Base-by-base conservation (phyloP, 176 grass and related monocot species). In the Carex parvula region DNA sequence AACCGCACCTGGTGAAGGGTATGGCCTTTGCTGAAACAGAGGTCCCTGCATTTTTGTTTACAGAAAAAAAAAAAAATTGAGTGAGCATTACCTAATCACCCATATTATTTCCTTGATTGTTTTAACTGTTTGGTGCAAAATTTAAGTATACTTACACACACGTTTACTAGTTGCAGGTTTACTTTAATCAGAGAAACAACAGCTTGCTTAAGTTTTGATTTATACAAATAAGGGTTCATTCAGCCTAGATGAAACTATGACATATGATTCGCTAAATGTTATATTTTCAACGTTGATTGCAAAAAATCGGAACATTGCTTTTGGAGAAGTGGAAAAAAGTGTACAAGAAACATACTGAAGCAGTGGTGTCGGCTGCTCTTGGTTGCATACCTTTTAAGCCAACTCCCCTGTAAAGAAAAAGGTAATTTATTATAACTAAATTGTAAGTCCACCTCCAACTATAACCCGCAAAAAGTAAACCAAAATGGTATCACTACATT, bases 301-400 rank as follows among this genome's bases (percentile, higher is more conserved):
- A 76, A 55, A 29, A 55, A 22, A 77, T 77, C 65, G 54, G 68
- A 70, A 66, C 52, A 62, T 78, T 80, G 81, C 72, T 78, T 26
- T 10, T 16, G 58, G 4, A 65, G 59, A 82, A 62, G 64, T 59
- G 26, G 56, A 59, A 75, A 81, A 55, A 72, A 60, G 70, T 88
- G 74, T 70, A 63, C 20, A 69, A 58, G 83, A 69, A 87, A 88
- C 91, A 83, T 96, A 99, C 97, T 89, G 97, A 79, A 84, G 93
- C 97, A 60, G 97, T 99, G 57, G 96, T 99, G 89, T 99, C 96
- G 16, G 96, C 93, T 87, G 96, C 96, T 68, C 93, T 89, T 84
- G 93, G 96, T 91, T 91, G 93, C 61, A 99, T 88, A 58, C 96
- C 96, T 85, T 99, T 99, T 85, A 99, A 87, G 83, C 93, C 93